These are phyloP conservation scores for Zea mays DNA, from an alignment of 176 grass and related monocot genomes.

Conservation along the genomic window Zm-B73-REFERENCE-NAM-5.0 NC_050101.1:155810501-155811000, in stretches of 20 bases:
- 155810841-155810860: constrained; percentile 90
- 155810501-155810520: constrained; percentile 22
- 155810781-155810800: constrained; percentile 60
- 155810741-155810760: constrained; percentile 97
- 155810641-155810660: constrained; percentile 93
- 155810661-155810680: constrained; percentile 75
- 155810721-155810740: constrained; percentile 98
- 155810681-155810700: constrained; percentile 73
- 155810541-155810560: constrained; percentile 35
- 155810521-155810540: constrained; percentile 33
- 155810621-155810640: constrained; percentile 92
- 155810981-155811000: constrained; percentile 66
- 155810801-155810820: constrained; percentile 76
- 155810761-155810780: constrained; percentile 75
- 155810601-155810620: constrained; percentile 97
- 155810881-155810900: constrained; percentile 87
- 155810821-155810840: constrained; percentile 95
- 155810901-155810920: constrained; percentile 36
- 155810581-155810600: constrained; percentile 44
- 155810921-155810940: constrained; percentile 46
- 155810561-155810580: constrained; percentile 38
- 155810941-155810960: constrained; percentile 73
- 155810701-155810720: constrained; percentile 93
- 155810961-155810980: constrained; percentile 58
- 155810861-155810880: constrained; percentile 75